Evolutionary conservation across 371 early-diverging fungal species (phyloP), one percentile per base, ranked within the genome.

Genomic region (Fennellomyces sp.): DNA sequence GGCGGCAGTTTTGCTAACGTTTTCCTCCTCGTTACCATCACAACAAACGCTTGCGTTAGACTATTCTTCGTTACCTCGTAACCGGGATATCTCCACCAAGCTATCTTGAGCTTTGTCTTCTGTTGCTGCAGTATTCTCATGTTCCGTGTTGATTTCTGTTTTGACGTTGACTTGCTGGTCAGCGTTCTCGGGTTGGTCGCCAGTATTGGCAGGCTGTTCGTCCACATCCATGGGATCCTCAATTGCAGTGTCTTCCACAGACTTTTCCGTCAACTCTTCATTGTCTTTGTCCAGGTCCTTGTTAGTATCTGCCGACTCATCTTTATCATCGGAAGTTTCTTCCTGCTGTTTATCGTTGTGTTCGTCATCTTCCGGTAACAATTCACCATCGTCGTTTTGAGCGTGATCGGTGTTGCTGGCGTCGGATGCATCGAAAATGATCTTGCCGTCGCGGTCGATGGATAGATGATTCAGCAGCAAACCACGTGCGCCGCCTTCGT

Each of bases 401-500:
- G 25, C 45, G 26, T 33, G 27, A 5, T 50, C 63, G 36, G 52
- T 42, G 31, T 35, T 33, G n/a, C 59, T 50, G 49, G 91, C 90
- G 76, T 94, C 96, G 26, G 93, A 86, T 10, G 97, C 89, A 73
- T 98, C 98, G 72, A 98, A 97, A 19, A 97, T 90, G 56, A 97
- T 90, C 60, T 87, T 91, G n/a, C 96, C 93, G 7, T 89, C 83
- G 5, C 74, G 78, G 50, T 94, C 89, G 29, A 97, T 80, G 28
- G 81, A 76, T 36, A 98, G 70, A 63, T 94, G 92, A 69, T 95
- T 96, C 47, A 97, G 76, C 38, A 98, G 73, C 33, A 98, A 73
- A 3, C 97, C 97, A 36, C 93, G 88, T 6, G 97, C 95, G 4
- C 97, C 97, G n/a, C 98, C 97, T 77, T 98, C 97, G 70, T 97